These are phyloP conservation scores for Epichloe brachyelytri DNA, from an alignment of 2,329 filamentous ascomycete species.

Conservation along the genomic window DNA sequence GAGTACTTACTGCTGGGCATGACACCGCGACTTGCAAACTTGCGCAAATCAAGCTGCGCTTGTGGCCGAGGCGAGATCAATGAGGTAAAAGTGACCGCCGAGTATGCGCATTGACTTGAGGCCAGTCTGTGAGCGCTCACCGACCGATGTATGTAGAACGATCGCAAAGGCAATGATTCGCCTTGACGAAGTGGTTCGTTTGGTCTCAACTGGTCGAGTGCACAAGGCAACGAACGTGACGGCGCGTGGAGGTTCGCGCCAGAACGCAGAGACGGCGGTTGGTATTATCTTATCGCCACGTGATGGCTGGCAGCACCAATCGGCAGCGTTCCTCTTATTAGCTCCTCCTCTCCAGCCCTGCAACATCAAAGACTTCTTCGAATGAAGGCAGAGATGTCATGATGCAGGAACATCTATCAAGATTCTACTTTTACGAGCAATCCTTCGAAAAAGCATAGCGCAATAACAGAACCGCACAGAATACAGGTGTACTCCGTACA, in stretches of 20 bases:
- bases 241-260: conserved; percentile 2
- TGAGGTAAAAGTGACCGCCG: not conserved
- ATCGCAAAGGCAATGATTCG: conserved; percentile 11
- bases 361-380: not conserved
- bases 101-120: conserved; percentile 1
- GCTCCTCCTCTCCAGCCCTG: not conserved
- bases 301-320: conserved; percentile 12
- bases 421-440: not conserved
- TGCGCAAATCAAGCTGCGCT: conserved; percentile 1
- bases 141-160: conserved; percentile 7
- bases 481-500: no score
- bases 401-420: no score
- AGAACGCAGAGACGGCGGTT: not conserved
- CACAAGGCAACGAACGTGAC: conserved; percentile 1
- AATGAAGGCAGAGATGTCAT: no score
- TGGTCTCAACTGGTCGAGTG: not conserved
- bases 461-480: no score
- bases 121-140: not conserved
- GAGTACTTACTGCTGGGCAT: not conserved
- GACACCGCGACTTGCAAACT: not conserved
- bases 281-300: conserved; percentile 11
- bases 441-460: not conserved
- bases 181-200: conserved; percentile 4
- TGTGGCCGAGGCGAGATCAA: not conserved
- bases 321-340: conserved; percentile 10